Evolutionary conservation across 2,329 filamentous ascomycete species (phyloP), one percentile per base, ranked within the genome.

Genomic region (Scolecobasidium constrictum): DNA sequence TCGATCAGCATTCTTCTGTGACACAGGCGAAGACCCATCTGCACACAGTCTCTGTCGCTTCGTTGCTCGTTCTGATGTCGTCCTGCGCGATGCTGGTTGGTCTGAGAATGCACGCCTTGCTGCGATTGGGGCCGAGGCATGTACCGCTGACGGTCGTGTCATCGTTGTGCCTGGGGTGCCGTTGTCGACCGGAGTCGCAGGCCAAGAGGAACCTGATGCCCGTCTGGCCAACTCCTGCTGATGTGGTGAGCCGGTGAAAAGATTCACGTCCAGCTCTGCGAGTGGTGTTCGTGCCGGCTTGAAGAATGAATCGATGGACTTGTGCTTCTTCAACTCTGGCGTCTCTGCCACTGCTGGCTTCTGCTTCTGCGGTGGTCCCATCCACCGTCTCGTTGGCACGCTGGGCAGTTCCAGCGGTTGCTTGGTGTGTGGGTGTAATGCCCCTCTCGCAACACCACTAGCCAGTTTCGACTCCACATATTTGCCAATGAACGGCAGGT

Each of bases 361-460:
- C 35, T 42, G 37, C n/a, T 65, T 50, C 55, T 64, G 51, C 53
- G 59, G 52, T 48, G 57, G 22, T 62, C 52, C 36, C 61, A 50
- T 35, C 19, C 34, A 20, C 36, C 56, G 55, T 31, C 58, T 48
- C 47, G 60, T 63, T 42, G 53, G 49, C 13, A 37, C 41, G n/a
- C 56, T 22, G 5, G 56, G 49, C 38, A 80, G 70, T 2, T 44
- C 19, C 12, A 46, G 12, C 13, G 70, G 72, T 46, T 79, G 59
- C 61, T 95, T 96, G 1, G 87, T 93, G 50, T 90, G 92, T 2
- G 92, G 92, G 58, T 96, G 82, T 36, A 95, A 62, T 51, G 94
- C 83, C 26, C 92, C 92, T 28, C 59, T 67, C 18, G 92, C 86
- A 46, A 98, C 81, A 4, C 77, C 79, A 40, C 71, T 69, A 5